Evolutionary conservation across 768 basidiomycete genomes (phyloP).

Genomic region (Coprinopsis marcescibilis): DNA sequence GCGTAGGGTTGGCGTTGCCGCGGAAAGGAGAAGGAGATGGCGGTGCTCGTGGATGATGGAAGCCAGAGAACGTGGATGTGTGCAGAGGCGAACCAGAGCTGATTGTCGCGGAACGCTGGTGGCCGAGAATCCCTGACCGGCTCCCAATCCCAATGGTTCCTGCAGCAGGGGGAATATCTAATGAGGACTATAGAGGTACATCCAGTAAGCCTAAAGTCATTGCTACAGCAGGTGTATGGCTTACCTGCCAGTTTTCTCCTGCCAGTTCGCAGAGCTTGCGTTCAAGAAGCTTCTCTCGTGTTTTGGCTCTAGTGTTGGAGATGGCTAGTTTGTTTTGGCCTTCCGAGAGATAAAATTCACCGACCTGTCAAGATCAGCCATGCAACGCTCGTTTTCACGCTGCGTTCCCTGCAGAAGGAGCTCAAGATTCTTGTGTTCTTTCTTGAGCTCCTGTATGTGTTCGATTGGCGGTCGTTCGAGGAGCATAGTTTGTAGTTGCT

Average conservation of each 20-base stretch:
- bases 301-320: slow-evolving; percentile 40
- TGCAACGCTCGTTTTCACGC: slow-evolving; percentile 79
- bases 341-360: slow-evolving; percentile 13
- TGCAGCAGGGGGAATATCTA: slow-evolving; percentile 26
- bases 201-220: background rate
- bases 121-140: slow-evolving; percentile 12
- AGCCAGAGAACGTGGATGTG: slow-evolving; percentile 9
- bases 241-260: slow-evolving; percentile 81
- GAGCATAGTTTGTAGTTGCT: slow-evolving; percentile 59
- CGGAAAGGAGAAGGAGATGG: background rate
- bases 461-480: slow-evolving; percentile 65
- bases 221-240: slow-evolving; percentile 13
- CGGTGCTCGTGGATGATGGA: slow-evolving; percentile 2
- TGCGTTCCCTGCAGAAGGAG: slow-evolving; percentile 75
- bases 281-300: slow-evolving; percentile 74
- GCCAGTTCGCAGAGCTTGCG: slow-evolving; percentile 62
- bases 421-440: slow-evolving; percentile 72
- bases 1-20: background rate
- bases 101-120: slow-evolving; percentile 31
- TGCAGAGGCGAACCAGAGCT: slow-evolving; percentile 13
- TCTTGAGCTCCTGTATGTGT: slow-evolving; percentile 56
- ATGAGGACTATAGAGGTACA: slow-evolving; percentile 21
- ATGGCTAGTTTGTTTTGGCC: background rate
- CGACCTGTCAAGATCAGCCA: slow-evolving; percentile 74
- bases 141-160: slow-evolving; percentile 18